Percentiles rank a stretch among this genome's conserved stretches.
These are phyloP conservation scores for Diplotaxis tenuifolia DNA, from an alignment of 345 rosid genomes.

Conservation along the genomic window DNA sequence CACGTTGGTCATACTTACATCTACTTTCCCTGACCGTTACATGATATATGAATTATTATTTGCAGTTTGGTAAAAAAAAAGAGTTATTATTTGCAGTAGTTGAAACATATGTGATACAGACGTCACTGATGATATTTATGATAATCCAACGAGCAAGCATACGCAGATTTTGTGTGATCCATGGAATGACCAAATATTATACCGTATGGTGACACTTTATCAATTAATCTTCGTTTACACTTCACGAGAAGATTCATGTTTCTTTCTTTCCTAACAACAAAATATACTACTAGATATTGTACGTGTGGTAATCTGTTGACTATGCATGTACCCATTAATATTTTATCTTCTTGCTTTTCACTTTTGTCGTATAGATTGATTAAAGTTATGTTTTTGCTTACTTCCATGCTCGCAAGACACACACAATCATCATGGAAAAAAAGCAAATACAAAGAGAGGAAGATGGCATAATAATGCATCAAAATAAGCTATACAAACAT, in stretches of 20 bases:
- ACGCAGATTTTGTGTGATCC: slow-evolving; percentile 14
- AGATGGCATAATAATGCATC: slow-evolving; percentile 22
- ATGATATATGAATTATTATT: too few relatives aligned
- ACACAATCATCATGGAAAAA: slow-evolving; percentile 29
- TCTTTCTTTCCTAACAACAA: slow-evolving; percentile 30
- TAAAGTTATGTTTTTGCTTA: slow-evolving; percentile 36
- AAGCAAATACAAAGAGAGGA: slow-evolving; percentile 21
- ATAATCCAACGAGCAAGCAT: slow-evolving; percentile 11
- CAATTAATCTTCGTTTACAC: slow-evolving; percentile 25
- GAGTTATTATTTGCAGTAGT: too few relatives aligned
- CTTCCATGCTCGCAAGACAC: slow-evolving; percentile 32
- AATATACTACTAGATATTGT: slow-evolving; percentile 15
- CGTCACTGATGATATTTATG: slow-evolving; percentile 1
- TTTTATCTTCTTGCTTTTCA: slow-evolving; percentile 18
- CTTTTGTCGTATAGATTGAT: slow-evolving; percentile 10
- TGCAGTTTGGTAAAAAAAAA: too few relatives aligned
- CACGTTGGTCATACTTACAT: too few relatives aligned
- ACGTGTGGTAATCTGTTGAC: slow-evolving; percentile 34
- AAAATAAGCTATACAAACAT: slow-evolving; percentile 22
- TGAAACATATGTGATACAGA: too few relatives aligned
- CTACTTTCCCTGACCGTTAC: too few relatives aligned
- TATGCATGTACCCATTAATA: slow-evolving; percentile 17
- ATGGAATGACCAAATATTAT: slow-evolving; percentile 23
- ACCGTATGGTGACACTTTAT: slow-evolving; percentile 24
- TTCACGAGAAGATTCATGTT: slow-evolving; percentile 38